Evolutionary conservation across 2,329 filamentous ascomycete genomes (phyloP), one percentile per base, ranked within the genome.

Genomic region (Neonectria magnoliae): DNA sequence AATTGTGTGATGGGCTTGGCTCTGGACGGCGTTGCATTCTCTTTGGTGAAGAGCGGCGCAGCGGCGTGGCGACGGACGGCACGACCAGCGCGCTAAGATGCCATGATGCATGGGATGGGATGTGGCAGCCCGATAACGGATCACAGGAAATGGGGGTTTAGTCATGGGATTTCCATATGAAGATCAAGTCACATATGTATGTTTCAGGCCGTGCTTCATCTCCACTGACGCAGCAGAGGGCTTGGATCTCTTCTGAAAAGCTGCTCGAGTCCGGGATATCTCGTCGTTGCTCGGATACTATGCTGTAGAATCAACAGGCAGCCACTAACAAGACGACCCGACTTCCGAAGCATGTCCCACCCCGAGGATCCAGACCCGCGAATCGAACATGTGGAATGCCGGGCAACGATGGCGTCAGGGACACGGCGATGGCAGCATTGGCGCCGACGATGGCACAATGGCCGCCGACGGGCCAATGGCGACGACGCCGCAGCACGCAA

Each of bases 381-480:
- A 59, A 44, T 64, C 52, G 50, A 41, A 51, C 60, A 29, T 57
- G 38, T 38, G 36, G 36, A 38, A 38, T 38, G 20, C 51, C 22
- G 22, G 31, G 56, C 45, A 44, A 52, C 63, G 63, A 71, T 73
- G 67, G 71, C 71, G 71, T 73, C 71, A 73, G 70, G 70, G 62
- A 65, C 68, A 44, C 25, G 29, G 52, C 69, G 70, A 73, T 73
- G 71, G 69, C 71, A 73, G 69, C 64, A 73, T 73, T 67, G 68
- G 48, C 64, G 64, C 50, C 13, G 22, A 55, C 33, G 59, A 73
- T 73, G 71, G 71, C 71, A 73, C 57, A 73, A 73, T 73, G 62
- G 20, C 29, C 33, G 2, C 45, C 31, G 6, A 5, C 6, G 6
- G 57, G 31, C 71, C 71, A 74, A 73, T 73, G 31, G 54, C 20